Evolutionary conservation across 352 stramenopile genomes (phyloP).

Genomic region (Globisporangium rhizosaccharum): DNA sequence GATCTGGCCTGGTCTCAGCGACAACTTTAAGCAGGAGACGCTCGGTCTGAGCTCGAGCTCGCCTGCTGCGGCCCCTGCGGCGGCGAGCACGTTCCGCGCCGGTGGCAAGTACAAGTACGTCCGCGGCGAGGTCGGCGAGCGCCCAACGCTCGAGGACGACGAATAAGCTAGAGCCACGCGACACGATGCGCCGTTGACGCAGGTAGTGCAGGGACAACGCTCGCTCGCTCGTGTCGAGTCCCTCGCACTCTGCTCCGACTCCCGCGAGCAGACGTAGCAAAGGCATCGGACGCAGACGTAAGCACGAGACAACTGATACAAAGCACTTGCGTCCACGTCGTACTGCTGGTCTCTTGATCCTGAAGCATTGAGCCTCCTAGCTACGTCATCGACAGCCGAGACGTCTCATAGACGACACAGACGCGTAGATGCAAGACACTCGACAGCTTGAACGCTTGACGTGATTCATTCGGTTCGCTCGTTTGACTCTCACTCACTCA

Average conservation of each 20-base stretch:
- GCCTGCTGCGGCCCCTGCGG: constrained; percentile 10
- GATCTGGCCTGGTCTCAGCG: constrained; percentile 63
- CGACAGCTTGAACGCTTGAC: no score
- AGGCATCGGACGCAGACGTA: not conserved
- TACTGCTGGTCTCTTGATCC: no score
- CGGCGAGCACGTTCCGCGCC: constrained; percentile 30
- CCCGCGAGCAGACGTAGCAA: not conserved
- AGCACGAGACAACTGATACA: not conserved
- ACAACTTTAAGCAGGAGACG: constrained; percentile 68
- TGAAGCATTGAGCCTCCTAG: no score
- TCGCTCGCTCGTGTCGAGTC: no score
- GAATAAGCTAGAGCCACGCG: constrained; percentile 21
- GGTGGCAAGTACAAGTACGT: constrained; percentile 81
- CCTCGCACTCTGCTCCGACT: not conserved
- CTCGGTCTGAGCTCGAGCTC: constrained; percentile 45
- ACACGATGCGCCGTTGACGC: not conserved
- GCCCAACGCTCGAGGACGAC: constrained; percentile 67
- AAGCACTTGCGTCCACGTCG: not conserved
- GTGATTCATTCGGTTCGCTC: no score
- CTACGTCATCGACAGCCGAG: no score
- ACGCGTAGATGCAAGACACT: not conserved
- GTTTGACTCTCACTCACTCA: no score
- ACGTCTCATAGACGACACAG: not conserved
- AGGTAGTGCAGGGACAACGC: not conserved
- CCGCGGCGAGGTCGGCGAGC: constrained; percentile 65